Evolutionary conservation across 164 flowering plant genomes (phyloP).

Genomic region (Akebia trifoliata): DNA sequence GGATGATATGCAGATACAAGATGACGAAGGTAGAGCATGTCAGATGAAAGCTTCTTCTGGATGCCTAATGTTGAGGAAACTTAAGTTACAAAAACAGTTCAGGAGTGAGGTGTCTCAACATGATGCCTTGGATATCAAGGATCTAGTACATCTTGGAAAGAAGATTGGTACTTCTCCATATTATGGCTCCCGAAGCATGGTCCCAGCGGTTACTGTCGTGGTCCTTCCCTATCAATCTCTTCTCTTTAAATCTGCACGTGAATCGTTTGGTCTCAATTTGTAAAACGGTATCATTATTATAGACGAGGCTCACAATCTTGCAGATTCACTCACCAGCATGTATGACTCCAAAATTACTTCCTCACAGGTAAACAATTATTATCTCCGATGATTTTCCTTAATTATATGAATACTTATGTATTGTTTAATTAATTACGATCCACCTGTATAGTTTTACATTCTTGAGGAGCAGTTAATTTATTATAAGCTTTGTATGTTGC

Average conservation of each 20-base stretch:
- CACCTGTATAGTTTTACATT: too few species aligned
- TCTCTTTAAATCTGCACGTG: constrained; percentile 81
- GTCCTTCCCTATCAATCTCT: constrained; percentile 95
- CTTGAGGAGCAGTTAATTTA: too few species aligned
- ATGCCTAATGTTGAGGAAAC: constrained; percentile 73
- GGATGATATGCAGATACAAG: too few species aligned
- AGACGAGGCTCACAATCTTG: constrained; percentile 95
- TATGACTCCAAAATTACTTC: constrained; percentile 67
- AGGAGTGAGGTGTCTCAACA: too few species aligned
- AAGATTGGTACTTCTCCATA: constrained; percentile 78
- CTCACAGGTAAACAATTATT: constrained; percentile 47
- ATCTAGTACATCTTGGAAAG: constrained; percentile 68
- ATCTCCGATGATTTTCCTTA: not conserved
- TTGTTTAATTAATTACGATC: too few species aligned
- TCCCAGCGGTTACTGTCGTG: constrained; percentile 67
- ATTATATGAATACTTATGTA: not conserved
- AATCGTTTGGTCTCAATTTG: constrained; percentile 75
- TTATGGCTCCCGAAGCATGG: constrained; percentile 83
- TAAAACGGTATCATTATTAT: constrained; percentile 66
- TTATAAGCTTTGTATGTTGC: too few species aligned
- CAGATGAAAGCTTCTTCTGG: too few species aligned
- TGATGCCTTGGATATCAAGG: constrained; percentile 83
- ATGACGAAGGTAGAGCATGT: too few species aligned
- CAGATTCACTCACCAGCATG: constrained; percentile 90
- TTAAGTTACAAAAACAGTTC: constrained; percentile 54